phyloP scores from a whole-genome alignment of 2,329 filamentous ascomycete genomes.

The Talaromyces sp. region DNA sequence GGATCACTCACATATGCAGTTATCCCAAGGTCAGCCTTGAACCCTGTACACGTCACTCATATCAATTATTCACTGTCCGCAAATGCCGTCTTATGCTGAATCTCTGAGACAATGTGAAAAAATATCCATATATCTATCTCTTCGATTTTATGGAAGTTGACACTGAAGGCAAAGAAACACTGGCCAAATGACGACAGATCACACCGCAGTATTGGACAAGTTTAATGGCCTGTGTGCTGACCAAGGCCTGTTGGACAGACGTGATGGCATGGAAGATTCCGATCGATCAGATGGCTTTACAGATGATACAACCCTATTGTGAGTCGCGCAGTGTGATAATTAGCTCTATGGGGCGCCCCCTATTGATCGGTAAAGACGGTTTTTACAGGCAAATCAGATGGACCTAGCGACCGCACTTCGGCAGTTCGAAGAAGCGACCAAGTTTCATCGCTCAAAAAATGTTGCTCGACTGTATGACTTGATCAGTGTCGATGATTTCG shows the following conservation, averaged over 20 bases:
- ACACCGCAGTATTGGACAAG: neutral
- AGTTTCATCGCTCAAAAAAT: neutral
- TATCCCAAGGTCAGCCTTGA: neutral
- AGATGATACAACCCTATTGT: slow-evolving; percentile 1
- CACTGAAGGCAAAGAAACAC: neutral
- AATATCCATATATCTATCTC: no score
- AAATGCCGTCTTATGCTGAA: no score
- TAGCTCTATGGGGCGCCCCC: no score
- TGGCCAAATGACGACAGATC: neutral
- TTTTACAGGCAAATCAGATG: neutral
- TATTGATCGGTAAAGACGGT: neutral
- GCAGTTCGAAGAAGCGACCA: neutral
- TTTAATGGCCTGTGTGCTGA: neutral
- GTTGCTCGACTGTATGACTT: neutral
- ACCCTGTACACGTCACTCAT: neutral
- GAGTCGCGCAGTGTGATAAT: neutral
- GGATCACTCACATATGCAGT: neutral
- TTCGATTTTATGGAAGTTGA: neutral
- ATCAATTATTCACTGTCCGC: neutral
- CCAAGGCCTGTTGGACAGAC: neutral
- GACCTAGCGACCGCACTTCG: neutral
- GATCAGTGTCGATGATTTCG: neutral
- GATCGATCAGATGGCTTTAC: slow-evolving; percentile 1
- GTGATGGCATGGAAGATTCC: neutral
- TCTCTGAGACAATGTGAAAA: no score